These are phyloP conservation scores for Saccharomycopsis fodiens DNA, from an alignment of 805 yeast species.

Conservation along the genomic window DNA sequence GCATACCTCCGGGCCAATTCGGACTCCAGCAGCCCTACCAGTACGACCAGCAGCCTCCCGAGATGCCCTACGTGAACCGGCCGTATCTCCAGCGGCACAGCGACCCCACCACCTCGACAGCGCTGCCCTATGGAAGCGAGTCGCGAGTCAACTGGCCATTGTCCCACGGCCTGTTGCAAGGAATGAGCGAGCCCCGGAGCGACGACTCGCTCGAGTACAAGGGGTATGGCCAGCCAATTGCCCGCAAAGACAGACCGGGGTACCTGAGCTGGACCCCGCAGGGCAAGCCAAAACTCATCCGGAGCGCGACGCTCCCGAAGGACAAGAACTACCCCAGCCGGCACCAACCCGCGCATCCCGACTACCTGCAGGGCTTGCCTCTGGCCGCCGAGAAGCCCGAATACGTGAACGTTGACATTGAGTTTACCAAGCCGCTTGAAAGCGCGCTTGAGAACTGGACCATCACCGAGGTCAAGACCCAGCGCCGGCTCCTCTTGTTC, in stretches of 20 bases:
- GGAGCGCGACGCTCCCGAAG: background rate
- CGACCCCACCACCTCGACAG: background rate
- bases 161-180: background rate
- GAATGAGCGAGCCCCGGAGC: background rate
- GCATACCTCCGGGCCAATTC: background rate
- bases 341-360: background rate
- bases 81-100: background rate
- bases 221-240: background rate
- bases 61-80: background rate
- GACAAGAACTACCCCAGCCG: background rate
- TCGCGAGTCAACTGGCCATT: background rate
- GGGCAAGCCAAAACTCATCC: background rate
- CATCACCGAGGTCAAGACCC: constrained; percentile 32
- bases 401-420: background rate
- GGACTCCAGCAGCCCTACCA: background rate
- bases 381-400: background rate
- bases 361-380: background rate
- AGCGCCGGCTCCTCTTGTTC: constrained; percentile 44
- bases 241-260: background rate
- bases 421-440: constrained; percentile 21
- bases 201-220: background rate
- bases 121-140: background rate
- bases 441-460: constrained; percentile 41
- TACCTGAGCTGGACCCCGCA: background rate
- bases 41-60: background rate